Conservation (phyloP, 2,329 filamentous ascomycete genomes). For the Scedosporium minutisporum region DNA sequence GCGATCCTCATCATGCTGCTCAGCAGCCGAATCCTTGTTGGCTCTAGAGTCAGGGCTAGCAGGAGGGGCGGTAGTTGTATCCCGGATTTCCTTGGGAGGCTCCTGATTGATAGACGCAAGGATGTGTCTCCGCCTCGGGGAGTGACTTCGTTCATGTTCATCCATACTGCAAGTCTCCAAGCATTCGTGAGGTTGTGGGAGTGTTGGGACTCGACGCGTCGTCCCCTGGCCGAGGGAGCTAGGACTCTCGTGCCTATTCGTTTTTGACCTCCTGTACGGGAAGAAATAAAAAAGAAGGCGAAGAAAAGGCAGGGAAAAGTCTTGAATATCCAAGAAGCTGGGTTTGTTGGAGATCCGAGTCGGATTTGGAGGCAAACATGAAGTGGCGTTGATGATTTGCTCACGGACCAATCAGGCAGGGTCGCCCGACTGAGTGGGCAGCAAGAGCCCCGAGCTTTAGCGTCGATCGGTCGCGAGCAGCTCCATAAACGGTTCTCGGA, state of each 20-base stretch:
- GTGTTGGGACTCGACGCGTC: not conserved
- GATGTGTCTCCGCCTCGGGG: conserved; percentile 35
- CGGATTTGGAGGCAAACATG: not conserved
- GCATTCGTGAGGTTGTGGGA: not conserved
- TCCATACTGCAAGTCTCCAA: not conserved
- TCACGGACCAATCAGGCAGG: not conserved
- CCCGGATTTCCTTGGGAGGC: not conserved
- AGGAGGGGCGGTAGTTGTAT: not conserved
- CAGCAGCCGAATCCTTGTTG: conserved; percentile 9
- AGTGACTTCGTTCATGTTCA: conserved; percentile 10
- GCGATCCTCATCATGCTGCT: conserved; percentile 10
- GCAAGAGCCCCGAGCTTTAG: not conserved
- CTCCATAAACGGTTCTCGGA: not conserved
- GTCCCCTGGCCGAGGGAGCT: too few relatives aligned
- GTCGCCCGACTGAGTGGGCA: not conserved
- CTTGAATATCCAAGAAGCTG: too few relatives aligned
- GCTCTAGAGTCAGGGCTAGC: not conserved
- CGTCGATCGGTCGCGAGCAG: not conserved
- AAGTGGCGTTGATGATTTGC: not conserved
- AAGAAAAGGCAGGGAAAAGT: not conserved
- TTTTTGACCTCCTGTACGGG: not conserved
- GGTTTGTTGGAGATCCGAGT: too few relatives aligned
- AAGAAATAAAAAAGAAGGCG: not conserved
- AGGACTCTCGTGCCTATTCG: not conserved
- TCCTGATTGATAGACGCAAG: conserved; percentile 37